Conservation (phyloP, 106 monocot species). For the Allium sativum region DNA sequence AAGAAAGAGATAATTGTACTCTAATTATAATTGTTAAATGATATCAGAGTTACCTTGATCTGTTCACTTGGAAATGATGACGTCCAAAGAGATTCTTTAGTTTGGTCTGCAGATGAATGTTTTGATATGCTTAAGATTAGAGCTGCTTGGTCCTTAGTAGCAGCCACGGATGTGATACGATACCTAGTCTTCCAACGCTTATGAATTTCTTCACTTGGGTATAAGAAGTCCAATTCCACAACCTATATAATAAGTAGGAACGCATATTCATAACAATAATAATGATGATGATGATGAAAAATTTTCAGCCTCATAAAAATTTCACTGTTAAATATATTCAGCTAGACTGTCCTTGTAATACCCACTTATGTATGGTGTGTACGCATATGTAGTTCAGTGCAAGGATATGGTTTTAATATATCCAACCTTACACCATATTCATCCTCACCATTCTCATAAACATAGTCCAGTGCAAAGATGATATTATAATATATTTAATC, state of each 20-base stretch:
- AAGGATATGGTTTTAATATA: too few species aligned
- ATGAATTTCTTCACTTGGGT: slow-evolving; percentile 53
- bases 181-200: slow-evolving; percentile 39
- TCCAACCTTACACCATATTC: too few species aligned
- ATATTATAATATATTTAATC: too few species aligned
- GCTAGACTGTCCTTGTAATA: too few species aligned
- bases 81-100: slow-evolving; percentile 48
- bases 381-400: too few species aligned
- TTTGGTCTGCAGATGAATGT: slow-evolving; percentile 30
- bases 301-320: too few species aligned
- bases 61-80: slow-evolving; percentile 35
- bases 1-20: not conserved
- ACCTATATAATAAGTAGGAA: slow-evolving; percentile 21
- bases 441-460: too few species aligned
- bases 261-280: not conserved
- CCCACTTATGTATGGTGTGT: too few species aligned
- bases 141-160: slow-evolving; percentile 42
- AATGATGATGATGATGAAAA: too few species aligned
- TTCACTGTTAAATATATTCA: too few species aligned
- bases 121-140: slow-evolving; percentile 41
- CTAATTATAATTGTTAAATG: not conserved
- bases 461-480: too few species aligned
- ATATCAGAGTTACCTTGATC: slow-evolving; percentile 25
- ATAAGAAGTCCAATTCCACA: slow-evolving; percentile 42
- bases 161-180: slow-evolving; percentile 43